Evolutionary conservation across 2,329 filamentous ascomycete genomes (phyloP).

Genomic region (Pseudogymnoascus sp.): DNA sequence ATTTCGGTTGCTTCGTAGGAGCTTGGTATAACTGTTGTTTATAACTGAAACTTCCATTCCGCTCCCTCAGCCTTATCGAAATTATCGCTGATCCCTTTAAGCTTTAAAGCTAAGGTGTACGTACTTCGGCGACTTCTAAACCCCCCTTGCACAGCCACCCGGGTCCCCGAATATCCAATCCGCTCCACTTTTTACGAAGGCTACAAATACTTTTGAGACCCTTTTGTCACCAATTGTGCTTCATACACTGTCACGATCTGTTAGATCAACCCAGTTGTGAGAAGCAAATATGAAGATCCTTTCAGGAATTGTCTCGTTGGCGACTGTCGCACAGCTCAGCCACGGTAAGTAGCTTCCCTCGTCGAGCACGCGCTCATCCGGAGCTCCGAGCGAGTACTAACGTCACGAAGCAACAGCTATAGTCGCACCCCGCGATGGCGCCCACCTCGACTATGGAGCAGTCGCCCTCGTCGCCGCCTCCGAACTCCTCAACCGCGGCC

Average conservation of each 20-base stretch:
- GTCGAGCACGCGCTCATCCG: background rate
- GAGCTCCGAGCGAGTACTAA: background rate
- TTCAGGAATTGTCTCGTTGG: background rate
- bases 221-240: background rate
- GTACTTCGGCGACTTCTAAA: background rate
- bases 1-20: background rate
- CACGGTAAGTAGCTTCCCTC: background rate
- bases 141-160: slow-evolving; percentile 1
- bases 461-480: slow-evolving; percentile 22
- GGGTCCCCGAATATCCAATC: background rate
- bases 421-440: background rate
- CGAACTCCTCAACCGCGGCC: slow-evolving; percentile 23
- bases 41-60: background rate
- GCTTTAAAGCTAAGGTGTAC: slow-evolving; percentile 6
- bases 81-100: slow-evolving; percentile 3
- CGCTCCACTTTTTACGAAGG: background rate
- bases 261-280: background rate
- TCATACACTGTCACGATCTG: background rate
- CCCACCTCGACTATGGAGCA: slow-evolving; percentile 19
- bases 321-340: slow-evolving; percentile 1
- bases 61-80: background rate
- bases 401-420: background rate
- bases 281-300: background rate
- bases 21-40: background rate
- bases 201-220: background rate